A percentile compares a stretch with the other conserved stretches of the same genome.
These are phyloP conservation scores for Cyathus striatus DNA, from an alignment of 768 basidiomycete species.

Conservation along the genomic window DNA sequence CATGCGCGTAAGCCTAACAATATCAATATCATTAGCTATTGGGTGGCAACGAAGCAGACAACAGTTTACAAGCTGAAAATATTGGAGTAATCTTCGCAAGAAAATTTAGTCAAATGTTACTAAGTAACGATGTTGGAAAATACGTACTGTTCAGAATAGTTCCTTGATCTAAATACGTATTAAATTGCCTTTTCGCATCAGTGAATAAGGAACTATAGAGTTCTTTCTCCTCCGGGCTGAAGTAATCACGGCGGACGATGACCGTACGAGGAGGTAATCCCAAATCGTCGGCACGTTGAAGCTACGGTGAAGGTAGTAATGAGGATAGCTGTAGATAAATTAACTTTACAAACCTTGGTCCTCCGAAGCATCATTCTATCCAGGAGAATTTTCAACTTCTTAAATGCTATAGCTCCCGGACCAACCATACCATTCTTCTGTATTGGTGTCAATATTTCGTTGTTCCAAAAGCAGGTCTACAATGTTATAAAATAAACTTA, in stretches of 20 bases:
- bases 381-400: slow-evolving; percentile 84
- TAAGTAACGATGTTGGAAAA: slow-evolving; percentile 33
- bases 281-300: slow-evolving; percentile 94
- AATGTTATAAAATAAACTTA: not conserved
- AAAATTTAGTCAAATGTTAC: slow-evolving; percentile 4
- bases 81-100: slow-evolving; percentile 72
- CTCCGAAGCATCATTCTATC: slow-evolving; percentile 95
- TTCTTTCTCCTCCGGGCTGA: slow-evolving; percentile 97
- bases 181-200: slow-evolving; percentile 89
- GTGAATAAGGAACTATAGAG: slow-evolving; percentile 88
- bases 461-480: slow-evolving; percentile 95
- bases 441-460: slow-evolving; percentile 93
- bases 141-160: slow-evolving; percentile 87
- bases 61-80: slow-evolving; percentile 89
- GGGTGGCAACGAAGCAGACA: no score
- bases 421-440: slow-evolving; percentile 85
- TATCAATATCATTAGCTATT: no score
- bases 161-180: slow-evolving; percentile 84
- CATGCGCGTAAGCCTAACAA: slow-evolving; percentile 96
- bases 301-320: slow-evolving; percentile 49
- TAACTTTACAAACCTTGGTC: slow-evolving; percentile 55
- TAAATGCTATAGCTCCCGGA: slow-evolving; percentile 79
- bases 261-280: slow-evolving; percentile 92
- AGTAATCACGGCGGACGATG: slow-evolving; percentile 83
- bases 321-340: not conserved